Base-by-base conservation (phyloP, 2,329 filamentous ascomycete genomes). In the Aspergillus candidus region DNA sequence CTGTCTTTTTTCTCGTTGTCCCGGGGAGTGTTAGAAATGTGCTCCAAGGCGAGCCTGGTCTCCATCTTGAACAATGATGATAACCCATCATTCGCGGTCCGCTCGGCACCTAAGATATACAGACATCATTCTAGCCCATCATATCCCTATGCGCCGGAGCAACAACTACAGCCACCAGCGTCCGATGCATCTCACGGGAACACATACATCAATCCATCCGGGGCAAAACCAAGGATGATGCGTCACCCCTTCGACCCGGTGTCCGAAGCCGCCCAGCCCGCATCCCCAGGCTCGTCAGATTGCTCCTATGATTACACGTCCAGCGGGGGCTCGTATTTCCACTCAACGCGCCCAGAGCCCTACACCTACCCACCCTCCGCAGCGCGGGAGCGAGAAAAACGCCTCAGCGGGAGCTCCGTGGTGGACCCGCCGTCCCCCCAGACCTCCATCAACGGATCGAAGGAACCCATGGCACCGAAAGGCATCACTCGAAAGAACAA, bases 401-500 rank as follows among this genome's bases (percentile, higher is more conserved):
- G 53, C 7, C 52, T 56, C 18, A 55, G 48, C 27, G 49, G 50
- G 10, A 47, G 50, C 29, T 53, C 58, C 13, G 53, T 58, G 14
- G 44, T 43, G 2, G 56, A 65, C 11, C 55, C 54, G 13, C 51
- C 60, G 4, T 62, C 61, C 4, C 60, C 62, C 32, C 52, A 54
- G 38, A 47, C 54, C 6, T 53, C 57, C 17, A 48, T 58, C 30
- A 48, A 49, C 31, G 56, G 49, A 11, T 44, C 56, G 6, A 54
- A 53, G 17, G 62, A 65, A 29, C 42, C 48, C 14, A 40, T 48
- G 11, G 44, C 53, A 12, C 41, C 55, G 12, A 58, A 55, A 14
- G 56, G 55, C n/a, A 56, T 27, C 22, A 27, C 52, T 4, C 67
- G 68, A 42, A 83, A 83, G 68, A 83, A 82, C 63, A 80, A 79